Percentiles rank a stretch among this genome's conserved stretches.
Conservation (phyloP, 345 rosid species). For the Lepidium didymum region DNA sequence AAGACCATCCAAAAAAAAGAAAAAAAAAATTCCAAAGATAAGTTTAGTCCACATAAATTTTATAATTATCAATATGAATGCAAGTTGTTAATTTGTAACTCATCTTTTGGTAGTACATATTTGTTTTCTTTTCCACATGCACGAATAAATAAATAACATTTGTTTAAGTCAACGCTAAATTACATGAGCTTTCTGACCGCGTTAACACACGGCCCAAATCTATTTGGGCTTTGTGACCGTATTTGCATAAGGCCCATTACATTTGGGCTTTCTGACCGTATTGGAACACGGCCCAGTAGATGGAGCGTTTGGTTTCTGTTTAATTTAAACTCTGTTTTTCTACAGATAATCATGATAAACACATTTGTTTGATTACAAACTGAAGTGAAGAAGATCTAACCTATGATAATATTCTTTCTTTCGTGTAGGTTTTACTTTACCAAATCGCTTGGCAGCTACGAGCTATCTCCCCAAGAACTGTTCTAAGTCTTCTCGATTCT, state of each 20-base stretch:
- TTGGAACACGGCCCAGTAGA: not conserved
- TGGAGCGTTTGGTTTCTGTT: not conserved
- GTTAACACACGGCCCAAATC: too few species aligned
- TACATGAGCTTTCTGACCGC: not conserved
- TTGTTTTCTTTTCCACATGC: not conserved
- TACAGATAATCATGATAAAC: not conserved
- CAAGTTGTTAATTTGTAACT: not conserved
- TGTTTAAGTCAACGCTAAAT: not conserved
- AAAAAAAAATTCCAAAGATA: not conserved
- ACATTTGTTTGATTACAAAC: not conserved
- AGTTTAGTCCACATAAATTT: not conserved
- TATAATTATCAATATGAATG: not conserved
- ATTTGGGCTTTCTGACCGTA: not conserved
- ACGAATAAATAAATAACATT: not conserved
- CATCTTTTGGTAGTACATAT: not conserved
- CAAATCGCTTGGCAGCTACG: constrained; percentile 23
- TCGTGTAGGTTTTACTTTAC: not conserved
- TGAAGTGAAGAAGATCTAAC: not conserved
- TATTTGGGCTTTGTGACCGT: too few species aligned
- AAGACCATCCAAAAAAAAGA: too few species aligned
- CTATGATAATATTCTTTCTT: not conserved
- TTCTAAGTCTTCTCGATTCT: constrained; percentile 6
- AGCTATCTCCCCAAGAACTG: constrained; percentile 15
- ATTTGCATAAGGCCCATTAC: too few species aligned
- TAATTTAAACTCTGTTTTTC: not conserved